Conservation (phyloP, 352 stramenopile genomes). For the Elongisporangium anandrum region DNA sequence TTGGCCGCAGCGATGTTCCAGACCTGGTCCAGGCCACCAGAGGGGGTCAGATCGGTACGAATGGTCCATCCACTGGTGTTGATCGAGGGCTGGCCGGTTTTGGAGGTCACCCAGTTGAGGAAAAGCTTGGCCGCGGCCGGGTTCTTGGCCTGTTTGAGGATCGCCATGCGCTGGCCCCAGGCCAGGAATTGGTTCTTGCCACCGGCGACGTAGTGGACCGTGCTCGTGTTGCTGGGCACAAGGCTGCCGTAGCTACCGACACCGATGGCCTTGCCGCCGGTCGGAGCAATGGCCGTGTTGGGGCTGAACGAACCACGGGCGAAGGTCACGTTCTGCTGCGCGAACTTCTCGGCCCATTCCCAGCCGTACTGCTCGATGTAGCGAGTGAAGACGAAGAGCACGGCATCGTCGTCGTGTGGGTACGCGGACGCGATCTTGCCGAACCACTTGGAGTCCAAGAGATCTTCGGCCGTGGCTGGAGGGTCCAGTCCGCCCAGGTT, state of each 20-base stretch:
- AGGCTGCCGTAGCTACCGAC: slow-evolving; percentile 8
- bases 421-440: slow-evolving; percentile 39
- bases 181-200: slow-evolving; percentile 19
- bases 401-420: slow-evolving; percentile 43
- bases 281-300: too few relatives aligned
- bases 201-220: slow-evolving; percentile 12
- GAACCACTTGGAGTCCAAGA: slow-evolving; percentile 27
- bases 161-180: slow-evolving; percentile 22
- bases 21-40: not conserved
- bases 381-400: slow-evolving; percentile 36
- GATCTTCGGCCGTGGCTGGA: slow-evolving; percentile 19
- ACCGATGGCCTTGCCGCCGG: slow-evolving; percentile 15
- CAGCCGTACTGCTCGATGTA: too few relatives aligned
- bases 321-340: too few relatives aligned
- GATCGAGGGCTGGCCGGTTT: slow-evolving; percentile 4
- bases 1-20: slow-evolving; percentile 5
- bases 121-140: slow-evolving; percentile 15
- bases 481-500: slow-evolving; percentile 9
- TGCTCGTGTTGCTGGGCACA: slow-evolving; percentile 4
- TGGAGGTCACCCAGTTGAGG: slow-evolving; percentile 18
- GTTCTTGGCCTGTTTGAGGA: slow-evolving; percentile 29
- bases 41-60: slow-evolving; percentile 3
- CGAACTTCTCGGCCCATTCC: too few relatives aligned
- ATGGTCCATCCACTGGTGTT: slow-evolving; percentile 1
- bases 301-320: too few relatives aligned